Evolutionary conservation across 2,329 filamentous ascomycete genomes (phyloP).

Genomic region (Teratosphaeria epicoccoides): DNA sequence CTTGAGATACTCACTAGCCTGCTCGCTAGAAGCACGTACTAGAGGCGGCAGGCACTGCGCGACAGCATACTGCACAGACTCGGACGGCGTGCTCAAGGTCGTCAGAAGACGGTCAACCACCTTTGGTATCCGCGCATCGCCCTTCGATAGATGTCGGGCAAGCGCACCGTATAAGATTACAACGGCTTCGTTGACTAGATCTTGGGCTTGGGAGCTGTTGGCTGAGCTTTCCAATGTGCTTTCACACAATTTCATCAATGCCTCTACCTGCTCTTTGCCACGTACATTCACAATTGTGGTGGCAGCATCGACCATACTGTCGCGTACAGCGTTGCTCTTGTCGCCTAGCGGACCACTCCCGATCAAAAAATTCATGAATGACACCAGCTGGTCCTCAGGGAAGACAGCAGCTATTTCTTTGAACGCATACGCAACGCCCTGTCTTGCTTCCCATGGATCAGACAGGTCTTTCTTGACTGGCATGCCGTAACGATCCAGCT

Average conservation of each 20-base stretch:
- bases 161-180: constrained; percentile 95
- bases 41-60: constrained; percentile 87
- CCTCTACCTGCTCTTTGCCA: constrained; percentile 72
- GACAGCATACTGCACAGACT: constrained; percentile 93
- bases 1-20: constrained; percentile 69
- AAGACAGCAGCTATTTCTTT: constrained; percentile 67
- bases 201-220: constrained; percentile 67
- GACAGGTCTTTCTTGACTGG: constrained; percentile 75
- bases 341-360: constrained; percentile 81
- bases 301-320: constrained; percentile 86
- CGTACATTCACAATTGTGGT: constrained; percentile 69
- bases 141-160: constrained; percentile 71
- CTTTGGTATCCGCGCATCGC: constrained; percentile 77
- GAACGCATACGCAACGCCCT: constrained; percentile 80
- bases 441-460: constrained; percentile 84
- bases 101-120: constrained; percentile 78
- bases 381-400: constrained; percentile 56
- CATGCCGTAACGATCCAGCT: constrained; percentile 91
- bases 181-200: constrained; percentile 91
- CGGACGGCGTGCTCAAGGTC: constrained; percentile 86
- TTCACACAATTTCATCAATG: constrained; percentile 87
- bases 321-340: constrained; percentile 61
- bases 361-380: constrained; percentile 77
- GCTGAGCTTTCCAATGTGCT: constrained; percentile 75
- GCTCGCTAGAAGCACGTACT: constrained; percentile 68